Percentiles rank a stretch among this genome's conserved stretches.
Conservation (phyloP, 331 rosid genomes). For the Ulmus americana region DNA sequence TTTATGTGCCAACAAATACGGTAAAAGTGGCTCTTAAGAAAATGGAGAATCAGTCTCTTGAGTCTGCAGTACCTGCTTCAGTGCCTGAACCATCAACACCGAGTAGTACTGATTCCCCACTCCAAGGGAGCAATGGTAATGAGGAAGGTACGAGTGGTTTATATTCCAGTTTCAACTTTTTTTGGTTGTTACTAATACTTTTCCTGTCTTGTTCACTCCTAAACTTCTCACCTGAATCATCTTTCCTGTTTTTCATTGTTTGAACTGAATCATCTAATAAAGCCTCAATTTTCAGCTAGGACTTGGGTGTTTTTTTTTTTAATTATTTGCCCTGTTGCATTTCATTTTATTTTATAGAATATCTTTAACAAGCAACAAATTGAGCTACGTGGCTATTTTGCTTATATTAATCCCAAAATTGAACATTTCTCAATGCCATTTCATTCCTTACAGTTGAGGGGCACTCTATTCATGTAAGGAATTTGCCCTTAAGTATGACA, state of each 20-base stretch:
- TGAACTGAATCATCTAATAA: not conserved
- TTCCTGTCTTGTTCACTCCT: not conserved
- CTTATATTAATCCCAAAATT: not conserved
- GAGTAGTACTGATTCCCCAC: conserved; percentile 27
- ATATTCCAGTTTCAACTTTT: not conserved
- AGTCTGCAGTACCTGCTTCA: conserved; percentile 28
- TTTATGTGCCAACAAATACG: conserved; percentile 52
- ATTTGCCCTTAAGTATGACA: conserved; percentile 49
- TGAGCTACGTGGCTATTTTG: not conserved
- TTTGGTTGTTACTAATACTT: not conserved
- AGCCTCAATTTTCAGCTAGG: not conserved
- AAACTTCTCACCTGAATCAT: not conserved
- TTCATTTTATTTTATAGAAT: not conserved
- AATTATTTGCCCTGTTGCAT: not conserved
- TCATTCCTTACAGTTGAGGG: conserved; percentile 43
- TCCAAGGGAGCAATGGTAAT: conserved; percentile 28
- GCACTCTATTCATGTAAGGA: conserved; percentile 55
- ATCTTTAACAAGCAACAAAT: not conserved
- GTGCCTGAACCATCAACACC: conserved; percentile 40
- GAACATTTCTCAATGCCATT: conserved; percentile 17
- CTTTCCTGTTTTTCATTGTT: not conserved
- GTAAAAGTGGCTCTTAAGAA: conserved; percentile 34
- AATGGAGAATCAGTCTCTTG: conserved; percentile 31
- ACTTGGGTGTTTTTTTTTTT: not conserved
- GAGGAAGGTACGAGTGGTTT: conserved; percentile 46